Base-by-base conservation (phyloP, 1,284 basidiomycete species). In the Wolfiporia cocos region DNA sequence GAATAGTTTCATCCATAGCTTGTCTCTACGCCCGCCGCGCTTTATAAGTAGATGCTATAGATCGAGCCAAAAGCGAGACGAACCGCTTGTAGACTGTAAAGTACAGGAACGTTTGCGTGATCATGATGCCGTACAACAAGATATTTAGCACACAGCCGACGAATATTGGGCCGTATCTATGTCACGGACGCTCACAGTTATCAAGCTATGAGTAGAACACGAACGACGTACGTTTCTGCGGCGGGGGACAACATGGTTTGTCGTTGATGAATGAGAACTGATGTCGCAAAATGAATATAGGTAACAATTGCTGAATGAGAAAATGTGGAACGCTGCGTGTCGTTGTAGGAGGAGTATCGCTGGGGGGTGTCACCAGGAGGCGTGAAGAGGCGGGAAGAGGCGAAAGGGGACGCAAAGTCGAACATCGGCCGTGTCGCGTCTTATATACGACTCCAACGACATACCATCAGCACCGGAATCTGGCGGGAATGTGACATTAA, bases 21-120 rank as follows among this genome's bases (percentile, higher is more conserved):
- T 57, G 40, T 64, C 62, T 32, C 62, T 64, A 37, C 34, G 15
- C 21, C 22, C 29, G 47, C 15, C 14, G 41, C 19, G 35, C 5
- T 24, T 31, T 11, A n/a, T n/a, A n/a, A n/a, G n/a, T n/a, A n/a
- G n/a, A n/a, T n/a, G n/a, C n/a, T n/a, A n/a, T n/a, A n/a, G n/a
- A n/a, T n/a, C n/a, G n/a, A n/a, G n/a, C 10, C 14, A 23, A 10
- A 5, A 3, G 12, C 2, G 21, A 11, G 32, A 48, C 59, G 33
- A 37, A 67, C 68, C 56, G 57, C 47, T 66, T 67, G 46, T 66
- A 69, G 15, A 58, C 59, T 5, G 60, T 63, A 47, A 65, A 64
- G 46, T 68, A 69, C 45, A 68, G 51, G 49, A 67, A 66, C 18
- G 65, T 65, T 46, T 69, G 68, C 7, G 68, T 65, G 43, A 69